Evolutionary conservation across 768 basidiomycete species (phyloP).

Genomic region (Leucosporidium yakuticum): DNA sequence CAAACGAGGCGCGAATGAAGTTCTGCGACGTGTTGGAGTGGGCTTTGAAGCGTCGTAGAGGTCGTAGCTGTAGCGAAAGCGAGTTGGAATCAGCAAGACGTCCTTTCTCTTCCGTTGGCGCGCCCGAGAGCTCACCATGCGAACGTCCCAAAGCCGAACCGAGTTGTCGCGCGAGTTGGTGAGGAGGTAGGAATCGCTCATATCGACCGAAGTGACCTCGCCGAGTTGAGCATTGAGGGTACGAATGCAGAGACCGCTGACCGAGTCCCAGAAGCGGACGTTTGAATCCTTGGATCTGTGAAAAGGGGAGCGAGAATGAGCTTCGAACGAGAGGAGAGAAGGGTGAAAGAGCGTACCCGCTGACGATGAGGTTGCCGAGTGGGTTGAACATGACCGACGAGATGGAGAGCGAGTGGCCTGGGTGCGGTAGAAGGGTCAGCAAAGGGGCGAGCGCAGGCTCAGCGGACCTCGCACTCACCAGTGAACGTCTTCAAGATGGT

Average conservation of each 20-base stretch:
- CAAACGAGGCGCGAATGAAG: constrained; percentile 41
- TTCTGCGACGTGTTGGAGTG: constrained; percentile 44
- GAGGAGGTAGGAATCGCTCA: constrained; percentile 40
- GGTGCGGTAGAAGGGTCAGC: not conserved
- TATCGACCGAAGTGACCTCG: constrained; percentile 42
- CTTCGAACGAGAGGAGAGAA: not conserved
- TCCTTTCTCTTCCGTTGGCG: not conserved
- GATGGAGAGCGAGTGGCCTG: constrained; percentile 39
- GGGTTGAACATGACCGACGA: constrained; percentile 39
- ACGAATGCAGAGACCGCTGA: constrained; percentile 40
- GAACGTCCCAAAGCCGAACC: constrained; percentile 42
- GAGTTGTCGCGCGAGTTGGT: constrained; percentile 42
- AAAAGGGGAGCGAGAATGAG: constrained; percentile 4
- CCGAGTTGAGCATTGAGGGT: constrained; percentile 40
- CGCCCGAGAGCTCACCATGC: constrained; percentile 35
- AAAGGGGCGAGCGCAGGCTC: not conserved
- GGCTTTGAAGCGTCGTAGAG: constrained; percentile 41
- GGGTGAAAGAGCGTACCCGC: constrained; percentile 30
- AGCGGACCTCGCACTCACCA: constrained; percentile 3
- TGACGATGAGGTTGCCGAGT: constrained; percentile 40
- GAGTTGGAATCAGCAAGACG: constrained; percentile 7
- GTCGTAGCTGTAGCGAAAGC: constrained; percentile 29
- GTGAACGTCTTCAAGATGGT: constrained; percentile 42
- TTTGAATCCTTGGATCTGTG: constrained; percentile 39
- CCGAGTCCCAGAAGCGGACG: constrained; percentile 43